A percentile compares a stretch with the other conserved stretches of the same genome.
phyloP scores from a whole-genome alignment of 177 flowering plant species.

The Vitis hybrid region DNA sequence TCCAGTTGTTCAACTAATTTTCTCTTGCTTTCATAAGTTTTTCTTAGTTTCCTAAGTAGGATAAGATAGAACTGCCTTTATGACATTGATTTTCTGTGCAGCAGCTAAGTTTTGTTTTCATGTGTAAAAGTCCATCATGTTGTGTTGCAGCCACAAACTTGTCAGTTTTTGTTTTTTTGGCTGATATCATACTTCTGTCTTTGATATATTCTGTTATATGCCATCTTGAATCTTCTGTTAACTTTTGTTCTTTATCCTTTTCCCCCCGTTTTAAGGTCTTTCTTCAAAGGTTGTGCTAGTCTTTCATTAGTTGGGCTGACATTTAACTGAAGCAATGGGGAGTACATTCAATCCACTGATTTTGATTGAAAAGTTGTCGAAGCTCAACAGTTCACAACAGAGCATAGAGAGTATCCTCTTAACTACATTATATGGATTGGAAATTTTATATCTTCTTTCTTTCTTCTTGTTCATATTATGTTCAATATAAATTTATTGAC shows the following conservation, averaged over 20 bases:
- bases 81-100: too few species aligned
- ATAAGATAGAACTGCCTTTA: too few species aligned
- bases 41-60: too few species aligned
- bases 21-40: too few species aligned
- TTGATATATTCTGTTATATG: too few species aligned
- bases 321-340: constrained; percentile 36
- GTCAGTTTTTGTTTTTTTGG: too few species aligned
- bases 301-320: constrained; percentile 4
- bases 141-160: too few species aligned
- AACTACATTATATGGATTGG: neutral
- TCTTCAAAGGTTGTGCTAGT: constrained; percentile 3
- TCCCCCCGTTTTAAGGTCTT: constrained; percentile 8
- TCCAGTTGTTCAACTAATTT: too few species aligned
- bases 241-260: neutral
- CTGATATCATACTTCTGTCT: too few species aligned
- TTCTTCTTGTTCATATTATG: neutral
- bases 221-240: neutral
- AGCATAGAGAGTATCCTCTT: constrained; percentile 79
- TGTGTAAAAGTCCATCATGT: too few species aligned
- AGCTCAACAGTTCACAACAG: constrained; percentile 61
- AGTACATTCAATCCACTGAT: constrained; percentile 68
- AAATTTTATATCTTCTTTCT: neutral
- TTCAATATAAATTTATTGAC: neutral
- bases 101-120: too few species aligned
- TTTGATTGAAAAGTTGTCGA: constrained; percentile 61